Evolutionary conservation across 208 protist genomes (phyloP).

Genomic region (Trypanosoma mega): DNA sequence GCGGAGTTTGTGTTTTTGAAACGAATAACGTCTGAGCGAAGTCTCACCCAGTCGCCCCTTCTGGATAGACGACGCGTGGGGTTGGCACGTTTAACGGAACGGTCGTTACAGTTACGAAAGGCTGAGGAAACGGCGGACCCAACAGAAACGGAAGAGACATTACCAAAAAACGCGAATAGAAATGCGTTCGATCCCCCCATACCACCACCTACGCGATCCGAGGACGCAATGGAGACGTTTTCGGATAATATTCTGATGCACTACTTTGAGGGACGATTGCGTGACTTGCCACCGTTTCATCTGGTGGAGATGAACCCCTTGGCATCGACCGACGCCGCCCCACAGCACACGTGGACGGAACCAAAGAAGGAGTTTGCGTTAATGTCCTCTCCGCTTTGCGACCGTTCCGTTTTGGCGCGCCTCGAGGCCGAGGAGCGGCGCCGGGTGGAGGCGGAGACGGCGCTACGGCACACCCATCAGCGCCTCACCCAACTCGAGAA

Average conservation of each 20-base stretch:
- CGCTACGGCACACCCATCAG: constrained; percentile 27
- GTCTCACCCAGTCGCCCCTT: constrained; percentile 3
- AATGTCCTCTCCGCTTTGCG: no score
- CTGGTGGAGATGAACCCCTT: background rate
- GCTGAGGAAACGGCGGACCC: no score
- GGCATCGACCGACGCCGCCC: no score
- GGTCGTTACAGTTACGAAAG: no score
- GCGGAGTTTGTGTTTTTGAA: constrained; percentile 29
- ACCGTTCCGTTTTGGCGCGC: no score
- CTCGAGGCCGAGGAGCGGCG: constrained; percentile 7
- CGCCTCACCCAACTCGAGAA: constrained; percentile 36
- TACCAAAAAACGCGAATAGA: background rate
- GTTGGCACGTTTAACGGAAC: no score
- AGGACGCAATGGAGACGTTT: no score
- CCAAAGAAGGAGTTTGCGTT: no score
- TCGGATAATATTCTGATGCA: constrained; percentile 24
- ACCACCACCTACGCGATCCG: no score
- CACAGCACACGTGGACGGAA: no score
- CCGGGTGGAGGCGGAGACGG: constrained; percentile 28
- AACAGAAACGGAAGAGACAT: background rate
- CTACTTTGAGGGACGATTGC: constrained; percentile 29
- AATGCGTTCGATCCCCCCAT: no score
- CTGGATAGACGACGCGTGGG: constrained; percentile 2
- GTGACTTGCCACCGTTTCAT: constrained; percentile 21
- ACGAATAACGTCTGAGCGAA: background rate